Base-by-base conservation (phyloP, 2,329 filamentous ascomycete species). In the Epichloe brachyelytri region DNA sequence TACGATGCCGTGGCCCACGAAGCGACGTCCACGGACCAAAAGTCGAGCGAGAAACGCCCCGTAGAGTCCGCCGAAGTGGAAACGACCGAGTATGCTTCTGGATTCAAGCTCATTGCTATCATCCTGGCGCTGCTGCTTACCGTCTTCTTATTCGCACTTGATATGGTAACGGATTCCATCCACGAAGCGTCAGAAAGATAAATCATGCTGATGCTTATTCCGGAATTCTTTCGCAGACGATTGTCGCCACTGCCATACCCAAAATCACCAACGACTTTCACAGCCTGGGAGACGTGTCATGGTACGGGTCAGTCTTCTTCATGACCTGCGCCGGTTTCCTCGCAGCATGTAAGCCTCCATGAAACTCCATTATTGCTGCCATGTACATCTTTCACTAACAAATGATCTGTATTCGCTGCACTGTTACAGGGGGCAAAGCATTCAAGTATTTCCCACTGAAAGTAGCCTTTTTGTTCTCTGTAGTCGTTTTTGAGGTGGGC, bases 221-320 rank as follows among this genome's bases (percentile, higher is more conserved):
- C 14, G 37, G n/a, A 0, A 7, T 38, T 38, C 5, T 38, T 15
- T n/a, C 14, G 40, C 40, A 45, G 43, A 78, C 76, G 15, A 78
- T 79, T 54, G 68, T 79, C 47, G 70, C 75, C 7, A 78, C 75
- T 2, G 76, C 76, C 12, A 72, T 77, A 30, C 76, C 76, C 1
- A 63, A 66, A 30, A 79, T 79, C 59, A 77, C 75, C 15, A 68
- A 77, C 56, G 74, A 78, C 19, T 79, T 79, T 59, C 65, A 75
- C 47, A 75, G 76, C 48, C 64, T 81, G 2, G 72, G 73, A 2
- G 79, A 83, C 54, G 77, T 83, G 51, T 78, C 77, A 46, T 83
- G 80, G 80, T 83, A 83, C 61, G 78, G 76, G 4, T 78, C 76
- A 39, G 73, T 77, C 1, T 80, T 80, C 60, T 76, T 82, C 68